These are phyloP conservation scores for Dendrobium catenatum DNA, from an alignment of 106 monocot genomes.

Conservation along the genomic window DNA sequence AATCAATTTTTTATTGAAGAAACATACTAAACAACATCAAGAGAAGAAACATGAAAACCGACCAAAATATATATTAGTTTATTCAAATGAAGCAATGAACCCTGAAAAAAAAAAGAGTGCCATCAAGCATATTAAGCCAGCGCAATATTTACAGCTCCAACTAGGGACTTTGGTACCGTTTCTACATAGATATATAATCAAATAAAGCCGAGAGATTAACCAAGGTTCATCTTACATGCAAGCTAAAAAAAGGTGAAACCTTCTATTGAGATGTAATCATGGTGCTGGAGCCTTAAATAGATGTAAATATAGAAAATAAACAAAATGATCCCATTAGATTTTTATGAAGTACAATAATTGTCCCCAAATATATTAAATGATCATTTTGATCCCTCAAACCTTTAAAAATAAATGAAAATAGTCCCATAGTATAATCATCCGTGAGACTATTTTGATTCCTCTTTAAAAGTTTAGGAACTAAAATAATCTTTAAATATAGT, in stretches of 20 bases:
- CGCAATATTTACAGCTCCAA: background rate
- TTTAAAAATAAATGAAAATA: too few species aligned
- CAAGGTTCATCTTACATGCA: background rate
- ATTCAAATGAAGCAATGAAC: background rate
- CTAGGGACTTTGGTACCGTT: conserved; percentile 54
- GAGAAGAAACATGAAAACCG: background rate
- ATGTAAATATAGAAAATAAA: background rate
- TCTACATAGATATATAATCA: background rate
- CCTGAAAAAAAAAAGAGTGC: background rate
- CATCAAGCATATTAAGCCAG: background rate
- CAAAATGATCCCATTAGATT: too few species aligned
- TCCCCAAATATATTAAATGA: too few species aligned
- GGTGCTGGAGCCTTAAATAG: background rate
- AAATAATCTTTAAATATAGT: too few species aligned
- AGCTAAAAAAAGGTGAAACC: background rate
- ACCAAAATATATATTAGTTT: background rate
- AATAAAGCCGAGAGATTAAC: background rate
- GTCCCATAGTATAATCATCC: too few species aligned
- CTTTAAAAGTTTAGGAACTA: too few species aligned
- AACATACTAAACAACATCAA: background rate
- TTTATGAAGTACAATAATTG: too few species aligned
- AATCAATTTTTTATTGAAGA: background rate
- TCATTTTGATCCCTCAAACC: too few species aligned
- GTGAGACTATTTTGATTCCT: too few species aligned
- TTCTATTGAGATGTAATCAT: background rate